Evolutionary conservation across 257 asterid species (phyloP), one percentile per base, ranked within the genome.

Genomic region (Solanum appendiculatum): DNA sequence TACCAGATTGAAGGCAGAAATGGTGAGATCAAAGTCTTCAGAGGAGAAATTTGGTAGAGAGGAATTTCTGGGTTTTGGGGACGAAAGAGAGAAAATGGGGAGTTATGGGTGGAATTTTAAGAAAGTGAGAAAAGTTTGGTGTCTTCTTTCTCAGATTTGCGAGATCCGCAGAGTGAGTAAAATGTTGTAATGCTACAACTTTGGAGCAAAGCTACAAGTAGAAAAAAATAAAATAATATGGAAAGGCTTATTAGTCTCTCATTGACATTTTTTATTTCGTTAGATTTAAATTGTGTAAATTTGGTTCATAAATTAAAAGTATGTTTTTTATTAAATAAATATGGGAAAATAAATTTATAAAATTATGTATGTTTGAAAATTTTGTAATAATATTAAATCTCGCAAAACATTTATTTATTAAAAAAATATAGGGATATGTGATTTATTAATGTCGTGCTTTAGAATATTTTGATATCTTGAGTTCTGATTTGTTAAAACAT

Each of bases 111-210:
- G 83, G 14, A 31, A 12, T 42, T 46, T 29, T 42, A 44, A 44
- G 60, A 16, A 78, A 33, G n/a, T n/a, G 84, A 80, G 84, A 29
- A 80, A 40, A 80, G 9, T 9, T 80, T 80, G 85, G 64, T 25
- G 25, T 44, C 63, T 78, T 44, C 37, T 44, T 44, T 14, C 84
- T 78, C 84, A 80, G 68, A 80, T 80, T 68, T 80, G 85, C 29
- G 29, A 80, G 85, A 80, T 80, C 85, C 85, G 85, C 85, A 80
- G 85, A 16, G 85, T 46, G 68, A 80, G 29, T 80, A 80, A 46
- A 46, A 46, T 80, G 44, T 29, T 31, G 77, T 20, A 72, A 72
- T 70, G 78, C 6, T 25, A 78, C 18, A 34, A 78, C 27, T 27
- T 6, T 78, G 39, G 84, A 78, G 39, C 64, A 78, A 46, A 78